These are phyloP conservation scores for Fusarium sororula DNA, from an alignment of 2,329 filamentous ascomycete genomes.

Conservation along the genomic window DNA sequence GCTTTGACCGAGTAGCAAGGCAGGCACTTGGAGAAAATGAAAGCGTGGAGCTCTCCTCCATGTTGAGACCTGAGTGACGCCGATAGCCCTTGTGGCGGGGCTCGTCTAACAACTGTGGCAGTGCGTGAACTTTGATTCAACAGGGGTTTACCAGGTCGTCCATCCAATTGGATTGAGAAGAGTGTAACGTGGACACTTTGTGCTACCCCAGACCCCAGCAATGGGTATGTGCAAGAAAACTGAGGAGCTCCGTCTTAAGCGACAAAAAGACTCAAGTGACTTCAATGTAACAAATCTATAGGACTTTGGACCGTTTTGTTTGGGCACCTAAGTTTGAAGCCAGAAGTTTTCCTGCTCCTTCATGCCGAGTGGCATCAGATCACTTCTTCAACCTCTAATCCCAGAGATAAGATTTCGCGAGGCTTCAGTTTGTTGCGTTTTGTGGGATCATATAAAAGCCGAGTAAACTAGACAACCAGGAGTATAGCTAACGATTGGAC, in stretches of 20 bases:
- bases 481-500: background rate
- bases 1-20: conserved; percentile 12
- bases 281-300: background rate
- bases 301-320: background rate
- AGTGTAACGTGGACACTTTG: conserved; percentile 24
- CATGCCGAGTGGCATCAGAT: conserved; percentile 4
- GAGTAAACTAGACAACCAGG: background rate
- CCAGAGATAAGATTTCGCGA: no score
- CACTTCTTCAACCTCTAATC: background rate
- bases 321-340: background rate
- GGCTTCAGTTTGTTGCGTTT: background rate
- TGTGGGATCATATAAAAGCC: background rate
- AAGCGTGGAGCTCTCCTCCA: conserved; percentile 8
- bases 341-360: background rate
- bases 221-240: background rate
- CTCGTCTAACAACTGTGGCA: conserved; percentile 11
- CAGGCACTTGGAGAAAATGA: background rate
- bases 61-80: background rate
- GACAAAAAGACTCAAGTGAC: background rate
- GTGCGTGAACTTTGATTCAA: conserved; percentile 3
- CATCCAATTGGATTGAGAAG: conserved; percentile 4
- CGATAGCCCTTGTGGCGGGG: conserved; percentile 24
- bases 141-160: conserved; percentile 12
- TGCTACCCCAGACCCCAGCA: conserved; percentile 8
- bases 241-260: background rate